These are phyloP conservation scores for Phytophthora boehmeriae DNA, from an alignment of 352 stramenopile species.

Conservation along the genomic window DNA sequence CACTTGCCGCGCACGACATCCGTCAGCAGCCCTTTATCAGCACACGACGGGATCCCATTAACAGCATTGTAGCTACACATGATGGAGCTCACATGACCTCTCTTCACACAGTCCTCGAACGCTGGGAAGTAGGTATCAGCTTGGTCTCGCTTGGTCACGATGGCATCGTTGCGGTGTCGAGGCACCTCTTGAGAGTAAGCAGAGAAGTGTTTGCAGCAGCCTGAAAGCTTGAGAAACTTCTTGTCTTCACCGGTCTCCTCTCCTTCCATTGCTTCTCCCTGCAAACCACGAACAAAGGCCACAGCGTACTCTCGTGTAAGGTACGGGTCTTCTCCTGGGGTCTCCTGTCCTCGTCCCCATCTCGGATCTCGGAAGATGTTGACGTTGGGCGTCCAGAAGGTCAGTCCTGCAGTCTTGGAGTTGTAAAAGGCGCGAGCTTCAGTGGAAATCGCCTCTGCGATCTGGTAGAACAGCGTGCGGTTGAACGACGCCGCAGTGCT, in stretches of 20 bases:
- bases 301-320: slow-evolving; percentile 87
- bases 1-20: slow-evolving; percentile 79
- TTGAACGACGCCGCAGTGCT: slow-evolving; percentile 87
- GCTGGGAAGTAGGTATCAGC: slow-evolving; percentile 90
- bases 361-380: slow-evolving; percentile 94
- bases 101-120: slow-evolving; percentile 85
- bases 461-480: slow-evolving; percentile 72
- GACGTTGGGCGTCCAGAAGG: slow-evolving; percentile 93
- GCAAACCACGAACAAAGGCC: slow-evolving; percentile 83
- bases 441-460: slow-evolving; percentile 83
- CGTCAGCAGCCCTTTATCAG: slow-evolving; percentile 83
- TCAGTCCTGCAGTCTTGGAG: slow-evolving; percentile 74
- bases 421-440: slow-evolving; percentile 89
- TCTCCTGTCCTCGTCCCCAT: slow-evolving; percentile 92
- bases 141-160: slow-evolving; percentile 89
- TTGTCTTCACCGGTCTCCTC: neutral
- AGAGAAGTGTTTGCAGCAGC: slow-evolving; percentile 94
- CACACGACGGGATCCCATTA: slow-evolving; percentile 92
- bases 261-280: slow-evolving; percentile 62
- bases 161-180: slow-evolving; percentile 88
- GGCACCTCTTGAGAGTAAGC: slow-evolving; percentile 86
- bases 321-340: slow-evolving; percentile 90
- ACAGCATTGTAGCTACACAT: slow-evolving; percentile 97
- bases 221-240: slow-evolving; percentile 78
- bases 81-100: slow-evolving; percentile 76